Evolutionary conservation across 345 rosid species (phyloP).

Genomic region (Euphorbia tirucalli): DNA sequence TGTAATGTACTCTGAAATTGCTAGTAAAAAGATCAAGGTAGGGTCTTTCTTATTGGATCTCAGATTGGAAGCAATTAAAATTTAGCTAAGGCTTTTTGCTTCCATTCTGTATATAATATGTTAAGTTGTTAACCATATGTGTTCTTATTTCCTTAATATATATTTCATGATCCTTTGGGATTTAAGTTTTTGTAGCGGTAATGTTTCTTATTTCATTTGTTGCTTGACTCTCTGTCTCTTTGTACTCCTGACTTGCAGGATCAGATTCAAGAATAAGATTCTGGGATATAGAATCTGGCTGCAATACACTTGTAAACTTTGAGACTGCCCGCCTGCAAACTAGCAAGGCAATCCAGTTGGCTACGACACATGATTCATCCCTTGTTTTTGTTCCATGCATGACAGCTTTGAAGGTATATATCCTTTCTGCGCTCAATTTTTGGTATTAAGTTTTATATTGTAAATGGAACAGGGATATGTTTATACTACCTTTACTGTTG

Average conservation of each 20-base stretch:
- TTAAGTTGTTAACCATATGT: neutral
- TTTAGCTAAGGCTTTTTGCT: neutral
- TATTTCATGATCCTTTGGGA: constrained; percentile 1
- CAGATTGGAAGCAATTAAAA: neutral
- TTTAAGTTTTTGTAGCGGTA: neutral
- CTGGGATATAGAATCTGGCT: constrained; percentile 92
- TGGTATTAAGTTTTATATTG: constrained; percentile 2
- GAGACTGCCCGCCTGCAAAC: constrained; percentile 84
- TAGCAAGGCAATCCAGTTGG: constrained; percentile 66
- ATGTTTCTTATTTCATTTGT: neutral
- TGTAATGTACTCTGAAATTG: neutral
- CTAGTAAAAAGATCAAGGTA: neutral
- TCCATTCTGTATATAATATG: neutral
- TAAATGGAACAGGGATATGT: neutral
- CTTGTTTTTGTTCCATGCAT: constrained; percentile 84
- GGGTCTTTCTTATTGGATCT: neutral
- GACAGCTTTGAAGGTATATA: constrained; percentile 67
- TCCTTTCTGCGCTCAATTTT: constrained; percentile 7
- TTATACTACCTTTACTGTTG: constrained; percentile 5
- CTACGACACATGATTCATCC: constrained; percentile 60
- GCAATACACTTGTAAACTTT: constrained; percentile 88
- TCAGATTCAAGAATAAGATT: constrained; percentile 92
- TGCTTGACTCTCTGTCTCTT: neutral
- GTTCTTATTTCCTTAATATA: neutral
- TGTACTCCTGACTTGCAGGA: constrained; percentile 44